Percentiles rank a stretch among this genome's conserved stretches.
Conservation (phyloP, 768 basidiomycete species). For the Xerocomellus dryophilus region DNA sequence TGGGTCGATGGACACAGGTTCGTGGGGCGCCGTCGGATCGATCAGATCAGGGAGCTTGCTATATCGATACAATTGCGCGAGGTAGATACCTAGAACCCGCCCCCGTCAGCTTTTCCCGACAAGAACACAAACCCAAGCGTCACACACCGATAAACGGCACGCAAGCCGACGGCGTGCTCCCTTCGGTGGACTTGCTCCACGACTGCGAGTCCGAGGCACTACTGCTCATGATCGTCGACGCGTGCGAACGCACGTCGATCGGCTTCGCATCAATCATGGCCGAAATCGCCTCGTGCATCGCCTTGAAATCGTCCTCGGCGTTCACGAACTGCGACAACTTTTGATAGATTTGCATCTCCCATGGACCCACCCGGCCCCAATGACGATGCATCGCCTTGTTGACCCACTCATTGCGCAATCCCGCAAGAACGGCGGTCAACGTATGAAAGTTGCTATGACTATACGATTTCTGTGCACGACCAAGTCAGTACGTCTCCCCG, state of each 20-base stretch:
- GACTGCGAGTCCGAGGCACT: slow-evolving; percentile 40
- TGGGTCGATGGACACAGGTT: slow-evolving; percentile 62
- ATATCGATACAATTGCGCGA: slow-evolving; percentile 65
- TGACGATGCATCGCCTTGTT: slow-evolving; percentile 61
- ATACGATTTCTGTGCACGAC: slow-evolving; percentile 67
- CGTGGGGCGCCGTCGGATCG: slow-evolving; percentile 77
- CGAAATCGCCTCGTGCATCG: slow-evolving; percentile 64
- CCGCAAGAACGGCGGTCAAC: slow-evolving; percentile 75
- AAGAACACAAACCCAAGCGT: background rate
- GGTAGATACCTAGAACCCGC: slow-evolving; percentile 59
- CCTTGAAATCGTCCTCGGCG: slow-evolving; percentile 66
- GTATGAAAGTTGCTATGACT: slow-evolving; percentile 73
- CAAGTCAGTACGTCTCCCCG: background rate
- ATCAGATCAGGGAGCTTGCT: slow-evolving; percentile 74
- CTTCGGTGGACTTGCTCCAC: slow-evolving; percentile 39
- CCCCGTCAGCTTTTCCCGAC: background rate
- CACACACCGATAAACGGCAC: slow-evolving; percentile 79
- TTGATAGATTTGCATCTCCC: slow-evolving; percentile 70
- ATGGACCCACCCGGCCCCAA: slow-evolving; percentile 64
- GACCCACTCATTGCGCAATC: slow-evolving; percentile 69
- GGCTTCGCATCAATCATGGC: slow-evolving; percentile 66
- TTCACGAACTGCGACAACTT: slow-evolving; percentile 69
- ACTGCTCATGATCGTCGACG: slow-evolving; percentile 51
- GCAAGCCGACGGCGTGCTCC: slow-evolving; percentile 53
- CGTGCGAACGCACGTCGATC: slow-evolving; percentile 49